Evolutionary conservation across 1,284 basidiomycete genomes (phyloP).

Genomic region (Cystobasidium sp.): DNA sequence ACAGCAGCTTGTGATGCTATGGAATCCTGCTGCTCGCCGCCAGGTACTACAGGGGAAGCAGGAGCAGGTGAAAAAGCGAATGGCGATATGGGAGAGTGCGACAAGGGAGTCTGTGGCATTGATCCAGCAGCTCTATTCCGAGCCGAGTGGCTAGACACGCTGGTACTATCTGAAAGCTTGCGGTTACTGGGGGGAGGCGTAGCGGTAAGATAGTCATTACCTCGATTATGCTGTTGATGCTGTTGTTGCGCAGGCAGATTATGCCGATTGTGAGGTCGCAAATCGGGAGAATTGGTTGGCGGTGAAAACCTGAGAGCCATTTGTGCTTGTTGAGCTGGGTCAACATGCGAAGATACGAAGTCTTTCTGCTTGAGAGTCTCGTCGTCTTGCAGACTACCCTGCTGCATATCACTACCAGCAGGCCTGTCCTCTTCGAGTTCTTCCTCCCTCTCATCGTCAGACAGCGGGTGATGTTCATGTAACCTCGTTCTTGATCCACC

Average conservation of each 20-base stretch:
- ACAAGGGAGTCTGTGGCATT: conserved; percentile 31
- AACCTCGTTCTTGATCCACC: neutral
- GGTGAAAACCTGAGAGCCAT: conserved; percentile 19
- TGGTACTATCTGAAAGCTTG: neutral
- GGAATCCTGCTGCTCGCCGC: neutral
- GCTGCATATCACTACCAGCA: no score
- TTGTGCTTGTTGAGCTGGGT: conserved; percentile 32
- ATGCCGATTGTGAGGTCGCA: neutral
- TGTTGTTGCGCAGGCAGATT: neutral
- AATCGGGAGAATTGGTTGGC: neutral
- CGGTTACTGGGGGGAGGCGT: neutral
- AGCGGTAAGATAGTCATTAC: neutral
- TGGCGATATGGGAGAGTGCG: conserved; percentile 19
- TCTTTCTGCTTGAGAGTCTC: neutral
- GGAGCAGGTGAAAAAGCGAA: conserved; percentile 20
- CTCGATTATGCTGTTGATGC: neutral
- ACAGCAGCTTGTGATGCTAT: neutral
- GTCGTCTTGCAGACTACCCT: conserved; percentile 2
- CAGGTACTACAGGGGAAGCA: neutral
- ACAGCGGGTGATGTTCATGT: conserved; percentile 11
- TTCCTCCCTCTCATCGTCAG: conserved; percentile 10
- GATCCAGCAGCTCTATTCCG: conserved; percentile 6
- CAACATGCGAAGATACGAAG: neutral
- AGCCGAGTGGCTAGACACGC: conserved; percentile 5
- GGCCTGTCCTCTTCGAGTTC: neutral